These are phyloP conservation scores for Furcasterigmium sp. DNA, from an alignment of 2,329 filamentous ascomycete genomes.

Conservation along the genomic window DNA sequence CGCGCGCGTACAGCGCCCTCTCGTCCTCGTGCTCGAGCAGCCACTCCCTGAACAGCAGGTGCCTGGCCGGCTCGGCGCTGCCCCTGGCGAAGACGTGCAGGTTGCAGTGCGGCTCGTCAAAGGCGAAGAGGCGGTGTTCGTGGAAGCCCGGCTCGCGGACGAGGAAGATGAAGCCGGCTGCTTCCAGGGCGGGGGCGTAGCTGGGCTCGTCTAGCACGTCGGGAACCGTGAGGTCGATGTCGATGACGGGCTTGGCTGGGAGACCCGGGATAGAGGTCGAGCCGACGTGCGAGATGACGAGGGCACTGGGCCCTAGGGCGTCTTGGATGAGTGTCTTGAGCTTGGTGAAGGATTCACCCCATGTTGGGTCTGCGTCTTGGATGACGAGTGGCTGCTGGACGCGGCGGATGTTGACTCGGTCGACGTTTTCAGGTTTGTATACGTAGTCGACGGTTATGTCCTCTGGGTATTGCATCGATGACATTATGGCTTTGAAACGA, in stretches of 20 bases:
- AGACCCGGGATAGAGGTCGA: constrained; percentile 45
- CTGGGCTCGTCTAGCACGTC: constrained; percentile 31
- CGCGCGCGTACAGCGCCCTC: constrained; percentile 28
- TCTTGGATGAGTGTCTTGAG: not conserved
- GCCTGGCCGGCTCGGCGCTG: constrained; percentile 33
- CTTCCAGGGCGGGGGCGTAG: constrained; percentile 37
- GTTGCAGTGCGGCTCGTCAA: constrained; percentile 31
- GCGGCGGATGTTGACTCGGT: constrained; percentile 7
- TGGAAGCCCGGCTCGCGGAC: constrained; percentile 40
- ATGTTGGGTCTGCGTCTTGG: constrained; percentile 4
- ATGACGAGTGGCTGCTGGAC: constrained; percentile 6
- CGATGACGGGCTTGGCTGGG: constrained; percentile 45
- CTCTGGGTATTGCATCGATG: not conserved
- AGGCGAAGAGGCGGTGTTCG: constrained; percentile 40
- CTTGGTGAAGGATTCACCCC: not conserved
- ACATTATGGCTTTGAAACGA: too few species aligned
- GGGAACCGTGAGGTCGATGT: constrained; percentile 42
- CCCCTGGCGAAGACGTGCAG: constrained; percentile 42
- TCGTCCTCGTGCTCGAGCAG: constrained; percentile 30
- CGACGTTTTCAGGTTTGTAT: constrained; percentile 4
- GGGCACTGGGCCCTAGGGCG: not conserved
- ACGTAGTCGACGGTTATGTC: constrained; percentile 3
- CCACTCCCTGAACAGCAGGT: constrained; percentile 40
- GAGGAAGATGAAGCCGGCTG: constrained; percentile 38
- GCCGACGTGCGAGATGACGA: constrained; percentile 31